A percentile compares a stretch with the other conserved stretches of the same genome.
These are phyloP conservation scores for Polyporus arcularius DNA, from an alignment of 768 basidiomycete genomes.

Conservation along the genomic window DNA sequence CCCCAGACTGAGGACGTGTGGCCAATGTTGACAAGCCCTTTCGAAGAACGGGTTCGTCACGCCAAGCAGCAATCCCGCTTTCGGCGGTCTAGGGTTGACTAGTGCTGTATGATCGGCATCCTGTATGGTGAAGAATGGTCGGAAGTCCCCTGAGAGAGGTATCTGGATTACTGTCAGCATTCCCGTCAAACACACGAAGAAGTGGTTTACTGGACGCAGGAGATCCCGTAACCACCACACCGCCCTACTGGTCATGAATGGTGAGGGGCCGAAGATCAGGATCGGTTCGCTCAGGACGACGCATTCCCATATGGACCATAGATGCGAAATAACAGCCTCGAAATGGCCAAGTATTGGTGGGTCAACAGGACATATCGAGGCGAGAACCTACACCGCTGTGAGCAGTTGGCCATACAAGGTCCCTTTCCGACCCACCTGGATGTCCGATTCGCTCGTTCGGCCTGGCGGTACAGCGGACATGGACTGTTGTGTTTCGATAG, in stretches of 20 bases:
- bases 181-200: not conserved
- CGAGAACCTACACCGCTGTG: conserved; percentile 56
- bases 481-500: conserved; percentile 67
- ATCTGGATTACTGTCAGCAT: conserved; percentile 48
- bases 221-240: conserved; percentile 93
- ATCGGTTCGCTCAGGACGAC: conserved; percentile 89
- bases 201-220: conserved; percentile 66
- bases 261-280: conserved; percentile 76
- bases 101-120: conserved; percentile 78
- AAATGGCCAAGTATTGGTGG: conserved; percentile 63
- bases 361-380: conserved; percentile 58
- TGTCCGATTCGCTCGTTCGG: conserved; percentile 8
- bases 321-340: conserved; percentile 61
- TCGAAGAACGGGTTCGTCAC: conserved; percentile 90
- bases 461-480: conserved; percentile 6
- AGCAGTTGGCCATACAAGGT: not conserved
- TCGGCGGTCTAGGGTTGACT: conserved; percentile 82
- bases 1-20: conserved; percentile 77
- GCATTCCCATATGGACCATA: conserved; percentile 94
- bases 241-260: conserved; percentile 81
- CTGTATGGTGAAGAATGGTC: conserved; percentile 97
- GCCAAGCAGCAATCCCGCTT: conserved; percentile 74
- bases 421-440: not conserved
- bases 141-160: conserved; percentile 79
- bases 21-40: conserved; percentile 81